These are phyloP conservation scores for Komagataella phaffii DNA, from an alignment of 805 yeast species.

Conservation along the genomic window DNA sequence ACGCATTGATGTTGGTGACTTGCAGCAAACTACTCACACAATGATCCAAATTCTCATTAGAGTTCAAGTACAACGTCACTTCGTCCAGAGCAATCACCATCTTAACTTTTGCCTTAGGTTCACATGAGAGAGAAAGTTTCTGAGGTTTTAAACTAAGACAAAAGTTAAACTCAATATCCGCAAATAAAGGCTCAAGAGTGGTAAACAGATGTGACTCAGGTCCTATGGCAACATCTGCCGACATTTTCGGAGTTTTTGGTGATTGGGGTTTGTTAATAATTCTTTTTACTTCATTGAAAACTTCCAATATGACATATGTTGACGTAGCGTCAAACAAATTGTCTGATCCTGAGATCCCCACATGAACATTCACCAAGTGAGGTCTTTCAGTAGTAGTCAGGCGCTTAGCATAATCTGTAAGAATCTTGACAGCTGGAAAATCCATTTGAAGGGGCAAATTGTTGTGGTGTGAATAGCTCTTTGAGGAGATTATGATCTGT, in stretches of 20 bases:
- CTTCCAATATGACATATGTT: slow-evolving; percentile 62
- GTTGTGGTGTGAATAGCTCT: slow-evolving; percentile 23
- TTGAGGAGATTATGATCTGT: slow-evolving; percentile 31
- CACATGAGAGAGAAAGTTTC: slow-evolving; percentile 69
- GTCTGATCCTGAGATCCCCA: slow-evolving; percentile 53
- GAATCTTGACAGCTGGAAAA: slow-evolving; percentile 62
- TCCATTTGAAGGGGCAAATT: slow-evolving; percentile 45
- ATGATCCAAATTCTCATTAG: slow-evolving; percentile 23
- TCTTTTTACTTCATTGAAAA: slow-evolving; percentile 33
- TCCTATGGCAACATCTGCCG: slow-evolving; percentile 23
- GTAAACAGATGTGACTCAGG: slow-evolving; percentile 30
- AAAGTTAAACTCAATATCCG: slow-evolving; percentile 34
- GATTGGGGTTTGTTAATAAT: slow-evolving; percentile 19
- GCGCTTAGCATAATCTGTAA: slow-evolving; percentile 34
- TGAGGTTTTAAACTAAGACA: slow-evolving; percentile 62
- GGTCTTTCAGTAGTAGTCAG: slow-evolving; percentile 9
- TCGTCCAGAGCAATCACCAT: slow-evolving; percentile 69
- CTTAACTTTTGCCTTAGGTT: slow-evolving; percentile 86
- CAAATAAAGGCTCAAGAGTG: not conserved
- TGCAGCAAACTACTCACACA: slow-evolving; percentile 24
- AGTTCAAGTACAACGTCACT: slow-evolving; percentile 42
- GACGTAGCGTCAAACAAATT: slow-evolving; percentile 62
- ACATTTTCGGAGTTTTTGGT: not conserved
- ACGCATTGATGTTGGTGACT: slow-evolving; percentile 46
- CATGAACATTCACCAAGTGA: slow-evolving; percentile 36